phyloP scores from a whole-genome alignment of 345 rosid genomes.

The Aurinia saxatilis region DNA sequence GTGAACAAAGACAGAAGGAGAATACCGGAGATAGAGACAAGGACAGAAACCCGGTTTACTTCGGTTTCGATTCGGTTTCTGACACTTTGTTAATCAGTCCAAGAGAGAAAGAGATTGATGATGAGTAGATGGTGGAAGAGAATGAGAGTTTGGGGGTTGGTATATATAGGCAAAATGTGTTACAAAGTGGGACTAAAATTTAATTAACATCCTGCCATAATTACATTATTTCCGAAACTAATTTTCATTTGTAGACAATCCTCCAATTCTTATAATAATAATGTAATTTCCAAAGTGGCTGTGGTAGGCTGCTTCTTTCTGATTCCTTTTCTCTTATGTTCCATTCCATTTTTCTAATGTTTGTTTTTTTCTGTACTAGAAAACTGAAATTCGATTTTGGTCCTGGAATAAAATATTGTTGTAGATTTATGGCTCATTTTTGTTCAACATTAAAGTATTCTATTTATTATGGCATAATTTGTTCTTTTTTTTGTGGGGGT shows the following conservation, averaged over 20 bases:
- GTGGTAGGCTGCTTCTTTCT: slow-evolving; percentile 13
- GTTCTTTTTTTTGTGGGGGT: neutral
- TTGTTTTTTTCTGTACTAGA: neutral
- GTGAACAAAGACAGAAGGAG: slow-evolving; percentile 11
- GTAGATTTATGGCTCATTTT: neutral
- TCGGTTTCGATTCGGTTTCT: slow-evolving; percentile 8
- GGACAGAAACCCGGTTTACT: neutral
- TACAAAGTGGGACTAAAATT: slow-evolving; percentile 1
- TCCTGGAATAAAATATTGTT: neutral
- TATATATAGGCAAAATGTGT: slow-evolving; percentile 22
- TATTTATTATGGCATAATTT: neutral
- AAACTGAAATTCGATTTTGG: slow-evolving; percentile 6
- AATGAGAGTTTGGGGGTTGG: neutral
- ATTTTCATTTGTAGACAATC: neutral
- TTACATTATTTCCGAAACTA: neutral
- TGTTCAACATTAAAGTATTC: neutral
- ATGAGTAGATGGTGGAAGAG: slow-evolving; percentile 3
- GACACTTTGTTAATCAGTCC: neutral
- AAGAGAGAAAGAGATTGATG: neutral
- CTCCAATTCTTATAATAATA: neutral
- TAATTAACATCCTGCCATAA: neutral
- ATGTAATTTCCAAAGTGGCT: slow-evolving; percentile 4
- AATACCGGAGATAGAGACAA: slow-evolving; percentile 22
- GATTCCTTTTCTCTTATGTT: slow-evolving; percentile 11
- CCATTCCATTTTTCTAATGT: neutral